Conservation (phyloP, 1,139 yeast genomes). For the Zygosaccharomyces sapae region DNA sequence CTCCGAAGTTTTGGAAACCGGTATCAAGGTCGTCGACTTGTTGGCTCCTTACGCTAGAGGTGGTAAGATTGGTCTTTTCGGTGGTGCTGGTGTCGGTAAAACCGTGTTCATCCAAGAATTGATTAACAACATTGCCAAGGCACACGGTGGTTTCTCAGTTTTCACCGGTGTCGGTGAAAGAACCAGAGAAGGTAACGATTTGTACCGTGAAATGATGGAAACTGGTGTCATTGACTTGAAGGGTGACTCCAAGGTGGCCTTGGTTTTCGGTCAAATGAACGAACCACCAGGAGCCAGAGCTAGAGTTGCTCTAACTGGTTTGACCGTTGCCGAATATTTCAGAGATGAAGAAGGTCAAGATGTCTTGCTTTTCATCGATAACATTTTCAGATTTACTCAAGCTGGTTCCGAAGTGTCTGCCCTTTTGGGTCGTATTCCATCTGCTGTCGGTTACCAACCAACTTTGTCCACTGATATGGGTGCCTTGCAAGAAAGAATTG, state of each 20-base stretch:
- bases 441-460: constrained; percentile 99
- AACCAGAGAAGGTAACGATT: constrained; percentile 99
- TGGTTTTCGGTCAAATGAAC: constrained; percentile 99
- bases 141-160: constrained; percentile 99
- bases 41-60: constrained; percentile 99
- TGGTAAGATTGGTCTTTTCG: constrained; percentile 99
- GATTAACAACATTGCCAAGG: constrained; percentile 99
- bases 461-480: constrained; percentile 99
- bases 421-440: constrained; percentile 99
- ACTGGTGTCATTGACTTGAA: constrained; percentile 99
- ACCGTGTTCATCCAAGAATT: constrained; percentile 99
- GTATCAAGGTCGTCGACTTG: constrained; percentile 99
- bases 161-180: constrained; percentile 99
- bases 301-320: constrained; percentile 99
- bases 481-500: constrained; percentile 99
- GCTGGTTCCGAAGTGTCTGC: constrained; percentile 99
- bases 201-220: constrained; percentile 99
- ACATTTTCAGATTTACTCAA: constrained; percentile 99
- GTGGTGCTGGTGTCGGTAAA: constrained; percentile 99
- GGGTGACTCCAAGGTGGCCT: constrained; percentile 99
- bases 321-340: constrained; percentile 99
- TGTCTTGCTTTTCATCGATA: constrained; percentile 98
- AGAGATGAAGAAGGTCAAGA: constrained; percentile 99
- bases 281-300: constrained; percentile 99
- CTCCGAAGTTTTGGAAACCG: constrained; percentile 98